Base-by-base conservation (phyloP, 73 alveolate species). In the Loxodes magnus region DNA sequence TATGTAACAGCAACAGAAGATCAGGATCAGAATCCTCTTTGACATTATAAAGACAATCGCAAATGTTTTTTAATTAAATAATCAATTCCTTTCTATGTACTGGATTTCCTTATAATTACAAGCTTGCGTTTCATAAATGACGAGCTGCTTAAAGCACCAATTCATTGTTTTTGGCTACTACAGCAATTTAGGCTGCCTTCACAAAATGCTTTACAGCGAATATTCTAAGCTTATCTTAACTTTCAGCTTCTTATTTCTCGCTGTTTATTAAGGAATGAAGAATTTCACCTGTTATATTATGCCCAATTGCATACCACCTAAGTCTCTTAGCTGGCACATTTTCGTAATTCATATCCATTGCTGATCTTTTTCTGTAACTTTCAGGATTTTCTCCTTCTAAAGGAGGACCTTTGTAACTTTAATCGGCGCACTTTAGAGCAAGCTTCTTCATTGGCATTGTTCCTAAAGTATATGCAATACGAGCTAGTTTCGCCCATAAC, bases 281-380 rank as follows among this genome's bases (percentile, higher is more conserved):
- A 15, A 91, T 71, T 70, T 93, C 99, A 26, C 98, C 96, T 41
- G 86, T 84, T 49, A 93, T 62, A 41, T 82, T 65, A 64, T 87
- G 93, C 53, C 96, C 98, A 3, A 93, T 84, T 31, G 96, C 77
- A 70, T 93, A 93, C 99, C 99, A 93, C 56, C 95, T 85, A 43
- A 86, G 75, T 67, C 96, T 51, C 20, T 88, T 74, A 30, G 81
- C 74, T 20, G 97, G 94, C 42, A 87, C 80, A 35, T 72, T 75
- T 24, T 48, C 64, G 35, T 61, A 52, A 33, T 52, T 56, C n/a
- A n/a, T n/a, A n/a, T n/a, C n/a, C n/a, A n/a, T n/a, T n/a, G n/a
- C n/a, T n/a, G n/a, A n/a, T n/a, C n/a, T n/a, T n/a, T n/a, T n/a
- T n/a, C n/a, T n/a, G n/a, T n/a, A n/a, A n/a, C n/a, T n/a, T n/a